These are phyloP conservation scores for Trematosphaeria pertusa DNA, from an alignment of 2,329 filamentous ascomycete genomes.

Conservation along the genomic window DNA sequence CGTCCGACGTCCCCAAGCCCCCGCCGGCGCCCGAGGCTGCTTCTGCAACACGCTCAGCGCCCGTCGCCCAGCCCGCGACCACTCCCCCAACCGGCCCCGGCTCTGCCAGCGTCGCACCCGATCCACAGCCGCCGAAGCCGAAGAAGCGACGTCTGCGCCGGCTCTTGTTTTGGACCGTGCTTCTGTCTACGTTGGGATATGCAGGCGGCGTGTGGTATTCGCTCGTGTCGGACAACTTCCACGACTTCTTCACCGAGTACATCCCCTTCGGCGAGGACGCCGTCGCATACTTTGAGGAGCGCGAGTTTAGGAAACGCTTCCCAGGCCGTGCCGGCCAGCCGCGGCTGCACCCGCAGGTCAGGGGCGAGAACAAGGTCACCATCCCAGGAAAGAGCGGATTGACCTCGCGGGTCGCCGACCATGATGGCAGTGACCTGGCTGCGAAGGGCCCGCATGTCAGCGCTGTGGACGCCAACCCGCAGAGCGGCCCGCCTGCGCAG, in stretches of 20 bases:
- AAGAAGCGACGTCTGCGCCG: conserved; percentile 74
- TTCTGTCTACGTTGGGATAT: conserved; percentile 81
- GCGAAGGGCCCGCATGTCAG: conserved; percentile 66
- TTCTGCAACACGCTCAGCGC: conserved; percentile 43
- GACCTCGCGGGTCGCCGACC: conserved; percentile 77
- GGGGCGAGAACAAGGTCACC: conserved; percentile 72
- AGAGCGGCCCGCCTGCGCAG: conserved; percentile 17
- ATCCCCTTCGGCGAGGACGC: conserved; percentile 93
- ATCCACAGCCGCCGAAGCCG: conserved; percentile 58
- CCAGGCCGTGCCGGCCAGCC: conserved; percentile 53
- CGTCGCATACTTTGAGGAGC: conserved; percentile 94
- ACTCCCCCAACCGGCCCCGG: conserved; percentile 52
- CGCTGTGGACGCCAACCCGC: conserved; percentile 61
- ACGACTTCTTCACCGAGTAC: conserved; percentile 99
- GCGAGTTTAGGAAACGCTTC: conserved; percentile 89
- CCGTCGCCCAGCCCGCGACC: conserved; percentile 40
- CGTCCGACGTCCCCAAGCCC: conserved; percentile 57
- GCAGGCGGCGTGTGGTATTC: conserved; percentile 92
- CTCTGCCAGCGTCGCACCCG: conserved; percentile 50
- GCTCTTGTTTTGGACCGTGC: conserved; percentile 76
- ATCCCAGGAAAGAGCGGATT: conserved; percentile 87
- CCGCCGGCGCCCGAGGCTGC: conserved; percentile 52
- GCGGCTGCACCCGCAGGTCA: conserved; percentile 55
- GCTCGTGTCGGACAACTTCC: conserved; percentile 94
- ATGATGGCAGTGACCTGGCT: conserved; percentile 53